Conservation (phyloP, 108 stramenopile genomes). For the Cyclotella baltica region DNA sequence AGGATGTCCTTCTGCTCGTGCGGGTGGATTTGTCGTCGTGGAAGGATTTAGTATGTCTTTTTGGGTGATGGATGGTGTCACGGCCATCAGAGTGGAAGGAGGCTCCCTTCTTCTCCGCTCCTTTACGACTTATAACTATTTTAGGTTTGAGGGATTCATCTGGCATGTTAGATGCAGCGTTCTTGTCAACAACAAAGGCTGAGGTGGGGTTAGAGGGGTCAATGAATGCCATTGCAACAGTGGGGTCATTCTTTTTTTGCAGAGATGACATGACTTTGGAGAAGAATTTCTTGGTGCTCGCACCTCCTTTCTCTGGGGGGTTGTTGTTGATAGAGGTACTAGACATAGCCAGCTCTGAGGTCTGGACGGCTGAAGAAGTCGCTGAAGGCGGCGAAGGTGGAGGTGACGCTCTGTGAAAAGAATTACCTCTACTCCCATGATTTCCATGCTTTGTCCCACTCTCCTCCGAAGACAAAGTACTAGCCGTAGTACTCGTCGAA, state of each 20-base stretch:
- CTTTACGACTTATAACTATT: conserved; percentile 13
- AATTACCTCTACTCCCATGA: not conserved
- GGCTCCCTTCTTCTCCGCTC: conserved; percentile 15
- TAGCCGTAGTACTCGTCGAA: conserved; percentile 3
- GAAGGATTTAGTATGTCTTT: conserved; percentile 15
- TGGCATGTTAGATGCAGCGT: not conserved
- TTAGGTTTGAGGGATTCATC: conserved; percentile 19
- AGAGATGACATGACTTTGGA: conserved; percentile 42
- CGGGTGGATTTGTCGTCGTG: not conserved
- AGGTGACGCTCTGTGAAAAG: not conserved
- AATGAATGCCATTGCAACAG: conserved; percentile 33
- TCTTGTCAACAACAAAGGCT: conserved; percentile 35
- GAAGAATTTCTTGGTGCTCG: conserved; percentile 34
- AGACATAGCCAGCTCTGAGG: not conserved
- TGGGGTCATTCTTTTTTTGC: conserved; percentile 23
- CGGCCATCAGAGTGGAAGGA: conserved; percentile 3
- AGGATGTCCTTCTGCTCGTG: not conserved
- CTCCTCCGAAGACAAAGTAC: conserved; percentile 10
- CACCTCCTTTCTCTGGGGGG: not conserved
- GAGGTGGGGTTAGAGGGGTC: conserved; percentile 33
- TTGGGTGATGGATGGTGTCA: not conserved
- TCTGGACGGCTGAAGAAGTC: not conserved
- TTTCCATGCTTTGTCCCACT: not conserved
- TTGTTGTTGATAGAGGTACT: not conserved
- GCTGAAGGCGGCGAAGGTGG: conserved; percentile 13